These are phyloP conservation scores for Tolypocladium ophioglossoides DNA, from an alignment of 2,329 filamentous ascomycete species.

Conservation along the genomic window DNA sequence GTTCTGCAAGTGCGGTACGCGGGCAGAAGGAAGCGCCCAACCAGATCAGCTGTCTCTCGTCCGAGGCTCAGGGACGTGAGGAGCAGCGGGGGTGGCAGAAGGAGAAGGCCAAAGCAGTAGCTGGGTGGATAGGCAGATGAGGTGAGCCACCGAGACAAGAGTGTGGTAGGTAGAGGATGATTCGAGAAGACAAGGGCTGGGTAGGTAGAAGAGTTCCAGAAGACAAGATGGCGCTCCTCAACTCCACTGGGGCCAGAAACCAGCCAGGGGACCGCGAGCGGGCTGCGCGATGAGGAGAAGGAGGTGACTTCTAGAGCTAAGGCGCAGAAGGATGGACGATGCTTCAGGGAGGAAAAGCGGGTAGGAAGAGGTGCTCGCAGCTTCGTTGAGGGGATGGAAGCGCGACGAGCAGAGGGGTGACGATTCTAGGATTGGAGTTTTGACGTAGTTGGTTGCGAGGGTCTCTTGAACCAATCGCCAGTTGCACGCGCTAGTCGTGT, in stretches of 20 bases:
- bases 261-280: not conserved
- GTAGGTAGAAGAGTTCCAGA: not conserved
- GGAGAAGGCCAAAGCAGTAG: not conserved
- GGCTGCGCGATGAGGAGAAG: not conserved
- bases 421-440: not conserved
- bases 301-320: not conserved
- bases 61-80: constrained; percentile 17
- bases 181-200: not conserved
- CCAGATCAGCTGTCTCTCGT: constrained; percentile 30
- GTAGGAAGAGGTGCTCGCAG: not conserved
- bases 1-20: constrained; percentile 15
- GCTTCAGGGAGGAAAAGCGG: not conserved
- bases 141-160: not conserved
- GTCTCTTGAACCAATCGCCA: not conserved
- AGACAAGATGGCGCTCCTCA: not conserved
- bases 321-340: not conserved
- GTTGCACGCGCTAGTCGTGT: not conserved
- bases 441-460: not conserved
- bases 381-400: not conserved
- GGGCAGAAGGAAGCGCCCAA: constrained; percentile 29
- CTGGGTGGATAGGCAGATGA: not conserved
- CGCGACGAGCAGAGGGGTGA: not conserved
- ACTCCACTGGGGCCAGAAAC: not conserved
- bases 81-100: constrained; percentile 2
- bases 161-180: not conserved